Conservation (phyloP, 1,284 basidiomycete species). For the Leccinum fallax region DNA sequence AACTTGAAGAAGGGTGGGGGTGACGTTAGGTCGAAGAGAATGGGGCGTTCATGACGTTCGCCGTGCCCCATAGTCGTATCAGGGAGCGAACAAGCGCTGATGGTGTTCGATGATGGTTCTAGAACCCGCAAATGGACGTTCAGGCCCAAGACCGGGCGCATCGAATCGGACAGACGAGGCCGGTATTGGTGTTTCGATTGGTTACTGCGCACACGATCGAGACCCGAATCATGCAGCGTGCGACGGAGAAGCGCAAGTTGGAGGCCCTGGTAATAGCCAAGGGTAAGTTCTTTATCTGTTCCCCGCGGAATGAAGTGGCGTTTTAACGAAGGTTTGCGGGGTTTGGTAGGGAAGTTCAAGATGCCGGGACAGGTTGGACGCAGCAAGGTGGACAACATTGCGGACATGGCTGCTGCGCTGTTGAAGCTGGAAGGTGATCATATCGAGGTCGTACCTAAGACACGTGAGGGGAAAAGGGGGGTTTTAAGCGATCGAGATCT, state of each 20-base stretch:
- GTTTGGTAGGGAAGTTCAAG: conserved; percentile 71
- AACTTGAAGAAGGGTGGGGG: neutral
- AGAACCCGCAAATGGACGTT: conserved; percentile 97
- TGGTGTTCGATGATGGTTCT: neutral
- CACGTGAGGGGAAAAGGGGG: conserved; percentile 60
- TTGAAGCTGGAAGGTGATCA: conserved; percentile 86
- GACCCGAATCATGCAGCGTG: conserved; percentile 88
- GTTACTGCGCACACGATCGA: conserved; percentile 90
- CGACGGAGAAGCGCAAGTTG: conserved; percentile 86
- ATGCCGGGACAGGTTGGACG: conserved; percentile 53
- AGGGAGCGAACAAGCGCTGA: conserved; percentile 7
- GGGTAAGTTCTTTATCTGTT: conserved; percentile 44
- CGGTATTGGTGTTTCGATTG: conserved; percentile 87
- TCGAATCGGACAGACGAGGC: conserved; percentile 90
- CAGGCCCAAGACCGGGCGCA: conserved; percentile 97
- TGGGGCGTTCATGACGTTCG: neutral
- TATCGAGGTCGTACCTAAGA: conserved; percentile 83
- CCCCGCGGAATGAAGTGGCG: neutral
- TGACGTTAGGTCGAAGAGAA: neutral
- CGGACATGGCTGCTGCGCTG: conserved; percentile 82
- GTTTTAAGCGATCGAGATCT: conserved; percentile 85
- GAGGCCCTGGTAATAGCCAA: conserved; percentile 95
- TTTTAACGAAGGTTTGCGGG: neutral
- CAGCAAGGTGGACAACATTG: conserved; percentile 61
- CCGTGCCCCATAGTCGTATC: neutral